Conservation (phyloP, 2,329 filamentous ascomycete species). For the Colletotrichum karsti region DNA sequence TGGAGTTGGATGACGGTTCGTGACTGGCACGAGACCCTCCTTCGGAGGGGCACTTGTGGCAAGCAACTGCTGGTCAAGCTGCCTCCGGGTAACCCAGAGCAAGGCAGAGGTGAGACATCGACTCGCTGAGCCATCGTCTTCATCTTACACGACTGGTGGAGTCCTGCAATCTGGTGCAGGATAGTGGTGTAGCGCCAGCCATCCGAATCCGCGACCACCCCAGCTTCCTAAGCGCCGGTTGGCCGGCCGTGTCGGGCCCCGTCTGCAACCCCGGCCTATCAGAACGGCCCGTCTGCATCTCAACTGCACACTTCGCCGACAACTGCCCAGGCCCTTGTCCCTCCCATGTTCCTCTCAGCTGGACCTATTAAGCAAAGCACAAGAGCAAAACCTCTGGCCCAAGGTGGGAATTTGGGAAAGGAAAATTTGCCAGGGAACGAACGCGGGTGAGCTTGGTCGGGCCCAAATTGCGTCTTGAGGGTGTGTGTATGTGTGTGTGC, state of each 20-base stretch:
- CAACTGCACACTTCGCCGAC: conserved; percentile 37
- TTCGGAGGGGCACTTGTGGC: conserved; percentile 45
- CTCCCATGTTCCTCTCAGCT: conserved; percentile 25
- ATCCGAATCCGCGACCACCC: conserved; percentile 50
- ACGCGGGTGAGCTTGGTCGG: conserved; percentile 11
- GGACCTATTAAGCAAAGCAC: conserved; percentile 24
- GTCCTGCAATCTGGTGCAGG: conserved; percentile 46
- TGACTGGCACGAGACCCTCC: conserved; percentile 51
- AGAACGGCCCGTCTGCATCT: conserved; percentile 41
- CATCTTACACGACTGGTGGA: conserved; percentile 52
- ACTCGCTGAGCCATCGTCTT: conserved; percentile 50
- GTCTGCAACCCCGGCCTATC: conserved; percentile 51
- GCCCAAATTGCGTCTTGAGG: too few relatives aligned
- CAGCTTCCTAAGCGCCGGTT: conserved; percentile 58
- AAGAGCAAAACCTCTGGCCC: conserved; percentile 9
- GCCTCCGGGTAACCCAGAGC: conserved; percentile 38
- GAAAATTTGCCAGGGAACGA: neutral
- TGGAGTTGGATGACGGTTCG: conserved; percentile 40
- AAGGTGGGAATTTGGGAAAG: conserved; percentile 10
- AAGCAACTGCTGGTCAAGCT: conserved; percentile 39
- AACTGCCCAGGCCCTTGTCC: conserved; percentile 31
- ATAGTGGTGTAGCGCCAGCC: conserved; percentile 52
- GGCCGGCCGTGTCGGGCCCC: conserved; percentile 41
- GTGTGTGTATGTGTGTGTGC: conserved; percentile 11
- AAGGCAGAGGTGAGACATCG: conserved; percentile 57